These are phyloP conservation scores for Pestalotiopsis sp. DNA, from an alignment of 2,329 filamentous ascomycete genomes.

Conservation along the genomic window DNA sequence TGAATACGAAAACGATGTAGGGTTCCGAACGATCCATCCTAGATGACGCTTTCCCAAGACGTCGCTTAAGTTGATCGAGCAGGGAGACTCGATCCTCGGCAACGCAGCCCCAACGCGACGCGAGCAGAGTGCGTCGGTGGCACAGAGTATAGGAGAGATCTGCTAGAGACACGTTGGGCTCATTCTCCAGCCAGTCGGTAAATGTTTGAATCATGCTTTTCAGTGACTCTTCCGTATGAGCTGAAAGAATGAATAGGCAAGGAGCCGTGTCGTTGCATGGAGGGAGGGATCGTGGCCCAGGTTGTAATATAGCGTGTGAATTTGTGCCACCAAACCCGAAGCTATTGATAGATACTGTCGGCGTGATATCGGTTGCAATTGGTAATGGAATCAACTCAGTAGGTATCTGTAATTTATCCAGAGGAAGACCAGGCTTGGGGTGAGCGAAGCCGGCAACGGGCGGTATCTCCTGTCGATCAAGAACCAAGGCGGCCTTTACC, in stretches of 20 bases:
- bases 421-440: not conserved
- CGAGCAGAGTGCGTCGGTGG: not conserved
- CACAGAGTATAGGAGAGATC: not conserved
- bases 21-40: not conserved
- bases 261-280: not conserved
- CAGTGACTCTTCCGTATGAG: not conserved
- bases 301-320: not conserved
- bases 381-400: not conserved
- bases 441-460: not conserved
- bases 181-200: not conserved
- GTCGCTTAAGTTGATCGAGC: not conserved
- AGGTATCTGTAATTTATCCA: not conserved
- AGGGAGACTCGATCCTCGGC: not conserved
- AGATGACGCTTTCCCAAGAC: not conserved
- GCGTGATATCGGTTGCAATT: too few species aligned
- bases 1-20: constrained; percentile 14
- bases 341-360: not conserved
- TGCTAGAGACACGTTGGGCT: not conserved
- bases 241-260: not conserved
- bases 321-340: constrained; percentile 10
- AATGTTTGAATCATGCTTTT: not conserved
- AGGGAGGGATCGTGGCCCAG: not conserved
- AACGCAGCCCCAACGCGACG: not conserved
- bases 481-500: not conserved
- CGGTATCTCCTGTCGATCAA: not conserved